These are phyloP conservation scores for Kluyveromyces siamensis DNA, from an alignment of 805 yeast genomes.

Conservation along the genomic window DNA sequence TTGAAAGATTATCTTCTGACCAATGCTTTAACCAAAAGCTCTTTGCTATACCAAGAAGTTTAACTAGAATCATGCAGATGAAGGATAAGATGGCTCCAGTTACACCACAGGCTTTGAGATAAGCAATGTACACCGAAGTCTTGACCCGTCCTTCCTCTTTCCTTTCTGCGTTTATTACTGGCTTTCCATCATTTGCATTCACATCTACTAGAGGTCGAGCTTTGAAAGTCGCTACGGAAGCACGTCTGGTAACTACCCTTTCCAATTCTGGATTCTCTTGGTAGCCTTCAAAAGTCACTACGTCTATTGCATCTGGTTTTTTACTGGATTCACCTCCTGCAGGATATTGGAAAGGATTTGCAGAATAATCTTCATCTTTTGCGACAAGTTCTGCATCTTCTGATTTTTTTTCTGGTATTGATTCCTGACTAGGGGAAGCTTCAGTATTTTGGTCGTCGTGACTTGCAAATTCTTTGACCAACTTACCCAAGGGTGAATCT, in stretches of 20 bases:
- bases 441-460: conserved; percentile 18
- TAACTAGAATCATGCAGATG: conserved; percentile 27
- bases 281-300: conserved; percentile 7
- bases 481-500: conserved; percentile 25
- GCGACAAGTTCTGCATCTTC: conserved; percentile 3
- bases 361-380: conserved; percentile 21
- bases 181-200: conserved; percentile 24
- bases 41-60: conserved; percentile 33
- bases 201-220: conserved; percentile 29
- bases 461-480: conserved; percentile 23
- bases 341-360: conserved; percentile 9
- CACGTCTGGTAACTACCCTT: conserved; percentile 36
- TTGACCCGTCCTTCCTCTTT: conserved; percentile 55
- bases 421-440: neutral
- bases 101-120: conserved; percentile 51
- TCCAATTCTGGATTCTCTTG: conserved; percentile 3
- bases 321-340: conserved; percentile 4
- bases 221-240: conserved; percentile 54
- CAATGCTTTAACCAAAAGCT: conserved; percentile 62
- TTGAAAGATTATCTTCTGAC: conserved; percentile 45
- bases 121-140: conserved; percentile 41
- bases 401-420: conserved; percentile 7
- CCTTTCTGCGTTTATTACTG: conserved; percentile 38
- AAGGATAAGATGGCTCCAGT: conserved; percentile 38
- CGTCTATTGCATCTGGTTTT: neutral